These are phyloP conservation scores for Penicillium soppii DNA, from an alignment of 495 filamentous ascomycete species.

Conservation along the genomic window DNA sequence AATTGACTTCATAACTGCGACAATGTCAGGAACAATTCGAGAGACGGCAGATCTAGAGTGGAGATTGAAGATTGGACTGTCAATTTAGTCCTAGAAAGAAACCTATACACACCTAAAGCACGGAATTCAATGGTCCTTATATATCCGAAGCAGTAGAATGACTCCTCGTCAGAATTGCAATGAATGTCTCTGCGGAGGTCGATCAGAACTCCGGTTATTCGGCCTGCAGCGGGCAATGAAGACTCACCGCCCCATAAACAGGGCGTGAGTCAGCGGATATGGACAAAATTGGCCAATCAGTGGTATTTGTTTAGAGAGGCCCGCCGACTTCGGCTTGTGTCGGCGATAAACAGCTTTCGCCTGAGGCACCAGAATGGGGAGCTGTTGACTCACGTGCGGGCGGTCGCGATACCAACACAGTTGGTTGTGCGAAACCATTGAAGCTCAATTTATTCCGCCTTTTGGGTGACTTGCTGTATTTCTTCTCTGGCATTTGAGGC, in stretches of 20 bases:
- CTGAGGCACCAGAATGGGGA: neutral
- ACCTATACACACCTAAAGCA: slow-evolving; percentile 6
- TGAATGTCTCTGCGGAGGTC: slow-evolving; percentile 30
- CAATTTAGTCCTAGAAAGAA: slow-evolving; percentile 3
- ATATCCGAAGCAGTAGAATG: slow-evolving; percentile 18
- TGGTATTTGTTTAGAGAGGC: neutral
- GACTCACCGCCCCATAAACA: slow-evolving; percentile 19
- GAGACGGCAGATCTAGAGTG: neutral
- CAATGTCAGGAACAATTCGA: slow-evolving; percentile 1
- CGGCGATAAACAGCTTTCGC: neutral
- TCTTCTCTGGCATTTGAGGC: neutral
- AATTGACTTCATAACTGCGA: slow-evolving; percentile 37
- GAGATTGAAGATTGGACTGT: neutral
- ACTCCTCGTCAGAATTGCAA: slow-evolving; percentile 21
- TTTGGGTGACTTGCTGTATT: neutral
- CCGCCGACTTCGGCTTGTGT: slow-evolving; percentile 24
- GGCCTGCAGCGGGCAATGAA: slow-evolving; percentile 1
- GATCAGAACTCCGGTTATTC: slow-evolving; percentile 30
- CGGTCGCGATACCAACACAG: neutral
- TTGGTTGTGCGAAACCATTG: neutral
- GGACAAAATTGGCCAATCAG: slow-evolving; percentile 13
- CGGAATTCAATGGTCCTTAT: slow-evolving; percentile 17
- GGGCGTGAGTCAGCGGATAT: slow-evolving; percentile 6
- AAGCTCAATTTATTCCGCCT: neutral
- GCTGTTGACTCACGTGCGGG: neutral